Base-by-base conservation (phyloP, 176 grass and related monocot species). In the Eragrostis nindensis region DNA sequence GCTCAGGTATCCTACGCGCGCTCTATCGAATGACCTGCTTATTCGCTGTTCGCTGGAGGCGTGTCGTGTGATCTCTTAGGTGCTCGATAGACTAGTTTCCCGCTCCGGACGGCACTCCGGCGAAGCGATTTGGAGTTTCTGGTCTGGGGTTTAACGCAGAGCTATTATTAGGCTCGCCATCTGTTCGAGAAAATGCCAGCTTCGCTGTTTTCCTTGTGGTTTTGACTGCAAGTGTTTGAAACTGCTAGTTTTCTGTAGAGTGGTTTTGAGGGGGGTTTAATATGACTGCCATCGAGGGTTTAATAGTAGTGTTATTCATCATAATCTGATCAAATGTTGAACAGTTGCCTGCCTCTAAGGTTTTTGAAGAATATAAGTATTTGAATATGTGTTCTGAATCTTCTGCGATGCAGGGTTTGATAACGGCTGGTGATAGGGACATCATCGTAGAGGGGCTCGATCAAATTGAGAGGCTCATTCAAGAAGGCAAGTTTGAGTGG, bases 401-500 rank as follows among this genome's bases (percentile, higher is more conserved):
- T 55, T 89, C 64, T 85, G 82, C 63, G 40, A 57, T 76, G 85
- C 86, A 98, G 95, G 95, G 95, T 82, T 71, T 98, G 82, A 95
- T 98, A 72, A 93, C 95, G n/a, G 50, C 24, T 18, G 75, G 65
- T 21, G 95, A 98, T 79, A 95, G 86, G 70, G 90, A 94, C 64
- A 85, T 82, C 21, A 98, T 98, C 63, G 60, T 94, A 80, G 85
- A 83, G 52, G 95, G 95, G 21, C 92, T 98, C 18, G 90, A 98
- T 83, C 86, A 95, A 74, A 95, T 98, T 46, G 91, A 95, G 84
- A 93, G 32, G 50, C 81, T 82, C 50, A 98, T 98, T 79, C 84
- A 93, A 74, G 92, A 88, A 62, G 92, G 92, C 2, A 87, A 95
- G 63, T 99, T 99, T 84, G 86, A 95, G 50, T 99, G 96, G 96